A percentile compares a stretch with the other conserved stretches of the same genome.
These are phyloP conservation scores for Neonectria faginata DNA, from an alignment of 2,329 filamentous ascomycete genomes.

Conservation along the genomic window DNA sequence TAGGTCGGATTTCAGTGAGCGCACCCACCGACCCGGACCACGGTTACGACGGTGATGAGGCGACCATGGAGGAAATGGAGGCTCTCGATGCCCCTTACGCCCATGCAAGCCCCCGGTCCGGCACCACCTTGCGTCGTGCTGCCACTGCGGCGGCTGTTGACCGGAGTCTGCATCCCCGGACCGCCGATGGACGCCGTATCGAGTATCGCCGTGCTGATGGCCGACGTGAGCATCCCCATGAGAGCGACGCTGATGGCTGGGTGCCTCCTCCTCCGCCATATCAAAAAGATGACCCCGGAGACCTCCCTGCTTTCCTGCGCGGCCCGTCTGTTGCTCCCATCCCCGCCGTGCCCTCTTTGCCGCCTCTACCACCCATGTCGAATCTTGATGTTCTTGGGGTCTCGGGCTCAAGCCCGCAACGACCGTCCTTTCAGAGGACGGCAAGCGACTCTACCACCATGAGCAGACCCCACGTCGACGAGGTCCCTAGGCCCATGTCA, in stretches of 20 bases:
- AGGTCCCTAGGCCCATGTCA: slow-evolving; percentile 48
- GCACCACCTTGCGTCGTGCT: slow-evolving; percentile 76
- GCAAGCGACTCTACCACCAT: slow-evolving; percentile 52
- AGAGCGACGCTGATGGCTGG: slow-evolving; percentile 91
- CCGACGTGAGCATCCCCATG: slow-evolving; percentile 79
- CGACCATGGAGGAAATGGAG: slow-evolving; percentile 67
- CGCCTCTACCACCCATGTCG: slow-evolving; percentile 39
- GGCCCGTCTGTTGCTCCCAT: slow-evolving; percentile 58
- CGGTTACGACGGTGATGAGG: slow-evolving; percentile 57
- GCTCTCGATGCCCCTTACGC: slow-evolving; percentile 78
- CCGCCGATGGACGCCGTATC: slow-evolving; percentile 65
- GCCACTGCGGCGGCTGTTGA: slow-evolving; percentile 82
- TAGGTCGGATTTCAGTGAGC: slow-evolving; percentile 49
- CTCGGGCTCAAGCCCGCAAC: slow-evolving; percentile 24
- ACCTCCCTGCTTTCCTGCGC: slow-evolving; percentile 67
- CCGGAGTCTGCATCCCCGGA: slow-evolving; percentile 72
- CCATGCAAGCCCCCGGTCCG: slow-evolving; percentile 77
- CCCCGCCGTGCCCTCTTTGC: slow-evolving; percentile 37
- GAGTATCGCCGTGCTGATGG: slow-evolving; percentile 77
- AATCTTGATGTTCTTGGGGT: slow-evolving; percentile 6
- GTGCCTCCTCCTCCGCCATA: slow-evolving; percentile 88
- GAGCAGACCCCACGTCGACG: slow-evolving; percentile 42
- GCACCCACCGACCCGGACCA: slow-evolving; percentile 35
- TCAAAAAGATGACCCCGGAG: slow-evolving; percentile 70
- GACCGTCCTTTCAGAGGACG: slow-evolving; percentile 49